phyloP scores from a whole-genome alignment of 345 rosid species.

The Eucalyptus tenuipes region DNA sequence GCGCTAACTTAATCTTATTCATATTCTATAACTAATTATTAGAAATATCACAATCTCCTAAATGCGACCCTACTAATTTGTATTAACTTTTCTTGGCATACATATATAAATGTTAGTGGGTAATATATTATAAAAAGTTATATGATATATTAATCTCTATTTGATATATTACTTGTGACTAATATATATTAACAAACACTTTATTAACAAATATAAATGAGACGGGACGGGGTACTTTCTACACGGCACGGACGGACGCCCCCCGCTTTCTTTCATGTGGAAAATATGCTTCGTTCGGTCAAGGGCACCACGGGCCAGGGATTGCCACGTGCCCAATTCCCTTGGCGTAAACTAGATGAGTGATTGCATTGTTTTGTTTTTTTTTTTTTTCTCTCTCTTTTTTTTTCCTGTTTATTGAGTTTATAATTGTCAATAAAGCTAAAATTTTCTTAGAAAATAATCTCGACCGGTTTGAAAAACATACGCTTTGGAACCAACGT shows the following conservation, averaged over 20 bases:
- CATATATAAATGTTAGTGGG: background rate
- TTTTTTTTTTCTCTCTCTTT: background rate
- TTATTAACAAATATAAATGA: background rate
- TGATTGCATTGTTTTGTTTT: background rate
- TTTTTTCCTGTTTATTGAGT: background rate
- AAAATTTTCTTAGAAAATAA: background rate
- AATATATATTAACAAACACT: background rate
- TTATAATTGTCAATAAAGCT: background rate
- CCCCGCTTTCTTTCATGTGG: background rate
- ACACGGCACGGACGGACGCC: background rate
- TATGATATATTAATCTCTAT: background rate
- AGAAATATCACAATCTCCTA: background rate
- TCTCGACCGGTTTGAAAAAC: background rate
- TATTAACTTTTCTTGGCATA: background rate
- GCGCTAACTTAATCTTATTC: background rate
- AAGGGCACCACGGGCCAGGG: background rate
- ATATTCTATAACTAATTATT: background rate
- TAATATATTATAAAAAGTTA: too few relatives aligned
- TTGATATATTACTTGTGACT: background rate
- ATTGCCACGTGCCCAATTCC: background rate
- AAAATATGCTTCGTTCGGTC: background rate
- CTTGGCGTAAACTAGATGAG: background rate
- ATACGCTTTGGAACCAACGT: background rate
- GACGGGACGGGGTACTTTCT: background rate
- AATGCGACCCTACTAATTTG: background rate